Conservation (phyloP, 257 asterid genomes). For the Datura wrightii region DNA sequence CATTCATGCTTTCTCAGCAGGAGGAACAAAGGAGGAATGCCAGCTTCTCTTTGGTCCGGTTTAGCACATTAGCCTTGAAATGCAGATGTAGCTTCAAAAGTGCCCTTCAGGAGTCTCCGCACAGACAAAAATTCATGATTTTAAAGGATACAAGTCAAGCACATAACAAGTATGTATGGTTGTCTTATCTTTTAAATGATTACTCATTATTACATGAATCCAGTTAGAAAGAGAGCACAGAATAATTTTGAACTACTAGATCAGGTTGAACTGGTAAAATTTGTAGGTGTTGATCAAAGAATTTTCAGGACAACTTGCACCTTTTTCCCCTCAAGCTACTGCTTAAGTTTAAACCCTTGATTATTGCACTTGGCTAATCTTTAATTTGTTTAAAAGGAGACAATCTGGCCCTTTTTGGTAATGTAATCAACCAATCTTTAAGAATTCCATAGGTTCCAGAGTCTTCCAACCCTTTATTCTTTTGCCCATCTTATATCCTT, state of each 20-base stretch:
- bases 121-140: background rate
- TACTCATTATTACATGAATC: background rate
- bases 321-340: background rate
- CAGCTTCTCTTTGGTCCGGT: background rate
- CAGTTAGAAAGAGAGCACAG: background rate
- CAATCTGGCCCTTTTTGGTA: background rate
- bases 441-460: background rate
- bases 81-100: background rate
- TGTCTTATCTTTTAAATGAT: background rate
- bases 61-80: background rate
- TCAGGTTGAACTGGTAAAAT: background rate
- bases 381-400: background rate
- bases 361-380: constrained; percentile 14
- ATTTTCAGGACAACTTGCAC: background rate
- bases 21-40: background rate
- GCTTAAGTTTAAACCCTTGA: constrained; percentile 6
- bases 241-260: background rate
- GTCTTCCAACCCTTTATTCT: background rate
- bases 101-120: background rate
- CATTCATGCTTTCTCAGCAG: background rate
- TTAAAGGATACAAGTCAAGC: constrained; percentile 7
- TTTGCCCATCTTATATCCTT: background rate
- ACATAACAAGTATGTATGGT: background rate
- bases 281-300: background rate
- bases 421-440: background rate